Evolutionary conservation across 306 rosid genomes (phyloP).

Genomic region (Delonix regia): DNA sequence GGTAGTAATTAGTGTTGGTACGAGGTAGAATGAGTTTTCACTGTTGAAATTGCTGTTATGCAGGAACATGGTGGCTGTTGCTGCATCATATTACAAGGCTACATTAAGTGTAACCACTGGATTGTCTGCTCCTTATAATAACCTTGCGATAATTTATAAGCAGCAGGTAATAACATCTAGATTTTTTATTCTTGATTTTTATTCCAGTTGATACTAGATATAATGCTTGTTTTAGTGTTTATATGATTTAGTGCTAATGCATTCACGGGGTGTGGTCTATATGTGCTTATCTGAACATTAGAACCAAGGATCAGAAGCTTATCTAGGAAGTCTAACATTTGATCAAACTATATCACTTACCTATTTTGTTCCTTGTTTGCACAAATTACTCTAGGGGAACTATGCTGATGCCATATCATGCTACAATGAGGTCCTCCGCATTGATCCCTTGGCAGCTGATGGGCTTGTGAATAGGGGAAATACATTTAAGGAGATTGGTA

Average conservation of each 20-base stretch:
- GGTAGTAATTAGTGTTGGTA: not conserved
- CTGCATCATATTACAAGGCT: slow-evolving; percentile 91
- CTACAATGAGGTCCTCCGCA: slow-evolving; percentile 95
- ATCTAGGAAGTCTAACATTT: not conserved
- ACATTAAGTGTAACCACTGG: slow-evolving; percentile 92
- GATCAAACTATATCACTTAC: not conserved
- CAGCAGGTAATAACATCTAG: slow-evolving; percentile 66
- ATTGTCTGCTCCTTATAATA: slow-evolving; percentile 92
- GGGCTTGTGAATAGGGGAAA: slow-evolving; percentile 98
- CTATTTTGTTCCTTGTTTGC: not conserved
- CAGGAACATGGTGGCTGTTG: slow-evolving; percentile 93
- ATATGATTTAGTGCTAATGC: not conserved
- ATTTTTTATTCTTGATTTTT: not conserved
- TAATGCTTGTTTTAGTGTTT: slow-evolving; percentile 2
- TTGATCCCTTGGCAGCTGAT: slow-evolving; percentile 97
- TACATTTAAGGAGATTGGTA: slow-evolving; percentile 93
- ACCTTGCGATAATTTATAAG: slow-evolving; percentile 92
- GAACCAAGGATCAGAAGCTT: not conserved
- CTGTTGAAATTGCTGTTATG: slow-evolving; percentile 30
- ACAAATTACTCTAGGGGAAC: slow-evolving; percentile 65
- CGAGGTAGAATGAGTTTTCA: slow-evolving; percentile 8
- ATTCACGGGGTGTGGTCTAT: not conserved
- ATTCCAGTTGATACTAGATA: not conserved
- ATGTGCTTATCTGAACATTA: not conserved
- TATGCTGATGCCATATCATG: slow-evolving; percentile 95